Base-by-base conservation (phyloP, 768 basidiomycete genomes). In the Boletus subcaerulescens region DNA sequence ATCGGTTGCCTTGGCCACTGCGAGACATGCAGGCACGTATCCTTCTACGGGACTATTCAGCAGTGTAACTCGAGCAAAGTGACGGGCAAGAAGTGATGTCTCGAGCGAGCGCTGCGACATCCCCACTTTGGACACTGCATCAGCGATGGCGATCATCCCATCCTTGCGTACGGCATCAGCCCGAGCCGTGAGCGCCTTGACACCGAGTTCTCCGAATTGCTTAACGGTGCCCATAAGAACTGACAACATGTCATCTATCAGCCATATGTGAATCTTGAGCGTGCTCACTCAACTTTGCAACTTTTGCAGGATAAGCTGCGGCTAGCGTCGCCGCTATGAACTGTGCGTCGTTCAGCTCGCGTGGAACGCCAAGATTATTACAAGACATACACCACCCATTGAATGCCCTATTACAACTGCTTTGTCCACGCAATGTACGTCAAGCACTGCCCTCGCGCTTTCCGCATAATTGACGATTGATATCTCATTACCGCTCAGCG, bases 401-500 rank as follows among this genome's bases (percentile, higher is more conserved):
- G 41, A 60, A 42, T 55, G 48, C 5, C 45, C 40, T 13, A 52
- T 52, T 51, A 46, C 40, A n/a, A 57, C 12, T 2, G 57, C 48
- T 33, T 44, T 47, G 26, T 53, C 48, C 15, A 40, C 42, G 36
- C 50, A 24, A 9, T 39, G 46, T 60, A 48, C 53, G 52, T 60
- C 56, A 41, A 56, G 52, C 52, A 58, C 52, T 15, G 59, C 56
- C 51, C 22, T 45, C 0, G 29, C 56, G 42, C 52, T 48, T 53
- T 56, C 53, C 52, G 59, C 50, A 51, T 50, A 58, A 45, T 50
- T 55, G 3, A 45, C 61, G 53, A 61, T 44, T 1, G 49, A 35
- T 22, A 50, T 20, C 40, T 56, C 56, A 53, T 62, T 51, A 36
- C 59, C 56, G 56, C 52, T 52, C 55, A 52, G 32, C 26, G 60